These are phyloP conservation scores for Chrysosporium keratinophilum DNA, from an alignment of 2,329 filamentous ascomycete species.

Conservation along the genomic window DNA sequence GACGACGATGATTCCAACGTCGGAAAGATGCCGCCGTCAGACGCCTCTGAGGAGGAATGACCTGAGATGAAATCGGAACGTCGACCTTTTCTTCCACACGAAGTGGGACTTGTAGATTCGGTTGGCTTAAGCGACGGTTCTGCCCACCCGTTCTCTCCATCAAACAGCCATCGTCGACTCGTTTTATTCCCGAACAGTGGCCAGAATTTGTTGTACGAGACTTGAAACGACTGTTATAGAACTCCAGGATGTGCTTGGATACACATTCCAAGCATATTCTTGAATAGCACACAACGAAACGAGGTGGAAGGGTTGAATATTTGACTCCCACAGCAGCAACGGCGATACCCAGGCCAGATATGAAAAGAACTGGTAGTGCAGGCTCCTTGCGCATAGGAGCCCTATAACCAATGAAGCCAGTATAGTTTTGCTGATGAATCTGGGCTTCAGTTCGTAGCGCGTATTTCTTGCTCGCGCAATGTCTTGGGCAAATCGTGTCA, in stretches of 20 bases:
- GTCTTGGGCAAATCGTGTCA: constrained; percentile 46
- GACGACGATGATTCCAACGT: constrained; percentile 70
- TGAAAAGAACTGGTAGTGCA: constrained; percentile 93
- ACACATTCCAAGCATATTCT: constrained; percentile 91
- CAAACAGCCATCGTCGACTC: not conserved
- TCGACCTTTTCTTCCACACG: not conserved
- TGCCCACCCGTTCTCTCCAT: not conserved
- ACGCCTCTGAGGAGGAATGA: constrained; percentile 42
- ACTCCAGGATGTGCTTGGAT: constrained; percentile 62
- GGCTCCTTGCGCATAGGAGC: constrained; percentile 71
- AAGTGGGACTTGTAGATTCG: not conserved
- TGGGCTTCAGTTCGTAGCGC: constrained; percentile 51
- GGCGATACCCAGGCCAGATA: constrained; percentile 86
- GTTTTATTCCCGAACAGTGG: constrained; percentile 43
- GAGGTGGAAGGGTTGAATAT: constrained; percentile 56
- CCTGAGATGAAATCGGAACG: not conserved
- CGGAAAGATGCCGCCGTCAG: constrained; percentile 74
- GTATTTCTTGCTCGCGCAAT: constrained; percentile 46
- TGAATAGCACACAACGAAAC: constrained; percentile 64
- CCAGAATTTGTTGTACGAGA: constrained; percentile 55
- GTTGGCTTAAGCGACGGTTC: not conserved
- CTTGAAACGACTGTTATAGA: constrained; percentile 59
- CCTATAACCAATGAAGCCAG: constrained; percentile 68
- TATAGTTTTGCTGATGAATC: constrained; percentile 66
- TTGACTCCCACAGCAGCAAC: constrained; percentile 72